phyloP scores from a whole-genome alignment of 495 filamentous ascomycete genomes.

The Xylaria telfairii region DNA sequence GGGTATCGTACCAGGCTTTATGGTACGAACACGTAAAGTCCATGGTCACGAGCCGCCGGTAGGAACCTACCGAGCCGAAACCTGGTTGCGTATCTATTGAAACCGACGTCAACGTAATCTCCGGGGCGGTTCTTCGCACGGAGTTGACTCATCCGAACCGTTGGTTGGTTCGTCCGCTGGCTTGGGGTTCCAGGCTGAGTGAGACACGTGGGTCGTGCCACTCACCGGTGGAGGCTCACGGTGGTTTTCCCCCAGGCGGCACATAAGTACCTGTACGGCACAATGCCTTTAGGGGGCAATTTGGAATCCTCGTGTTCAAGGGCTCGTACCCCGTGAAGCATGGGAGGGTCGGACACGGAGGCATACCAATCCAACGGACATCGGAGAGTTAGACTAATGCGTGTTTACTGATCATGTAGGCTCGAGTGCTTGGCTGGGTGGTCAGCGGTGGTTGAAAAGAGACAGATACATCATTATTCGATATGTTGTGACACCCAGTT shows the following conservation, averaged over 20 bases:
- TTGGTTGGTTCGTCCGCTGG: not conserved
- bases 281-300: not conserved
- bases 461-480: not conserved
- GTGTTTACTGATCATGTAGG: not conserved
- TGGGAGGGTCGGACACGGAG: not conserved
- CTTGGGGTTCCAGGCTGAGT: not conserved
- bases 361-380: not conserved
- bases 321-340: not conserved
- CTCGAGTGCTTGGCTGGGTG: not conserved
- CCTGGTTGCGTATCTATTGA: not conserved
- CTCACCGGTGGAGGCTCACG: not conserved
- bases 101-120: not conserved
- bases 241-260: too few species aligned
- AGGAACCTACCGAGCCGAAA: not conserved
- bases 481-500: too few species aligned
- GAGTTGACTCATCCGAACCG: not conserved
- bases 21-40: not conserved
- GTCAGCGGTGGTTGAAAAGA: not conserved
- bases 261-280: too few species aligned
- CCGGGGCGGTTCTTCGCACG: not conserved
- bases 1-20: not conserved
- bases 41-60: not conserved
- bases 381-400: not conserved
- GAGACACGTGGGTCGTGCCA: slow-evolving; percentile 6
- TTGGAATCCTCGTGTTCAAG: not conserved